Conservation (phyloP, 2,329 filamentous ascomycete species). For the Phyllosticta paracitricarpa region DNA sequence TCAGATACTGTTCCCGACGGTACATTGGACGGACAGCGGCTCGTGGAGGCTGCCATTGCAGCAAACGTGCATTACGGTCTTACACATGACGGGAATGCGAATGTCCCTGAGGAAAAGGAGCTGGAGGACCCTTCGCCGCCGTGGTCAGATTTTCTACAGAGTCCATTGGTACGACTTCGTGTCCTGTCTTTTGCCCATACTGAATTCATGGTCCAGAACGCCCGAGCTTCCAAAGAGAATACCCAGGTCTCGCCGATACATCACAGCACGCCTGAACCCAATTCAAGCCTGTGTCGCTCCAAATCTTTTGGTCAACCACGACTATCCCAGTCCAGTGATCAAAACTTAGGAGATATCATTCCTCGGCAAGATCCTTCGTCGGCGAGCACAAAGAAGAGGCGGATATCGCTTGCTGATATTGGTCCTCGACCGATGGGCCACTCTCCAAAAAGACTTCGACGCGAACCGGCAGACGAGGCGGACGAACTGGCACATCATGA, state of each 20-base stretch:
- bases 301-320: neutral
- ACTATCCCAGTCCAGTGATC: neutral
- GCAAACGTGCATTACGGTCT: slow-evolving; percentile 10
- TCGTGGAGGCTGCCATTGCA: slow-evolving; percentile 26
- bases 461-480: neutral
- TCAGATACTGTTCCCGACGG: slow-evolving; percentile 35
- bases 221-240: neutral
- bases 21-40: slow-evolving; percentile 30
- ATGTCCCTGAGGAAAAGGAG: slow-evolving; percentile 9
- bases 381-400: neutral
- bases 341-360: neutral
- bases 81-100: slow-evolving; percentile 4
- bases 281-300: neutral
- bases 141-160: slow-evolving; percentile 24
- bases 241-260: neutral
- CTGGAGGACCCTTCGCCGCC: slow-evolving; percentile 23
- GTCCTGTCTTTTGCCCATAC: no score
- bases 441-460: neutral
- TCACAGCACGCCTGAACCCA: neutral
- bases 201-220: no score
- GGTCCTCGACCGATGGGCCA: neutral
- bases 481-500: slow-evolving; percentile 12
- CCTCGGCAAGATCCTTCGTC: neutral
- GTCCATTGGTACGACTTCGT: neutral
- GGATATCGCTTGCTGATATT: neutral